These are phyloP conservation scores for Penicillium griseofulvum DNA, from an alignment of 2,329 filamentous ascomycete genomes.

Conservation along the genomic window DNA sequence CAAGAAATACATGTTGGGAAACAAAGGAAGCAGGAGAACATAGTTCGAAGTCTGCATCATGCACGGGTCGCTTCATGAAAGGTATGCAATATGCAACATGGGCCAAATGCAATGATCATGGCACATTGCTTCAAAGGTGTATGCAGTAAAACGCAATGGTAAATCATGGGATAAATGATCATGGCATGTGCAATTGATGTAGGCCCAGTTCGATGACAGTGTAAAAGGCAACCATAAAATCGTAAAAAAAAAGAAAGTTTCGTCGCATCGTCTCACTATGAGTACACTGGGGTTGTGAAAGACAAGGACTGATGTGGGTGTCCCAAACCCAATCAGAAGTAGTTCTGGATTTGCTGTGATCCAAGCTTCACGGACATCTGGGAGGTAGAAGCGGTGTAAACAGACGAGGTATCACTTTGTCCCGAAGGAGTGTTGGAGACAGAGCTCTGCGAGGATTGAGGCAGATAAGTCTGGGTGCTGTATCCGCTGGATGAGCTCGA, in stretches of 20 bases:
- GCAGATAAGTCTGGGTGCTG: constrained; percentile 25
- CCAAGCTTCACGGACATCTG: constrained; percentile 28
- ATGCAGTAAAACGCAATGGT: constrained; percentile 17
- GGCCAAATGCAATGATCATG: constrained; percentile 20
- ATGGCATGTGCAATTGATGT: constrained; percentile 18
- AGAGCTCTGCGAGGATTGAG: constrained; percentile 17
- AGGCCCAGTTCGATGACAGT: constrained; percentile 27
- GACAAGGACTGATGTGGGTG: constrained; percentile 19
- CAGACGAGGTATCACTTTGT: constrained; percentile 29
- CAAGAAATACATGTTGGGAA: background rate
- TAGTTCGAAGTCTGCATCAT: constrained; percentile 16
- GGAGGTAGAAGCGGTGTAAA: constrained; percentile 32
- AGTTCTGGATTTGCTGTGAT: constrained; percentile 32
- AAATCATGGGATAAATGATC: constrained; percentile 16
- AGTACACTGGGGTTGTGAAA: constrained; percentile 33
- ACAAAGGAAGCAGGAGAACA: constrained; percentile 6
- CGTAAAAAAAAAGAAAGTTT: constrained; percentile 15
- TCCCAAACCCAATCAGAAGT: constrained; percentile 29
- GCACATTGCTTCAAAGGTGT: constrained; percentile 21
- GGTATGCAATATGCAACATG: constrained; percentile 22
- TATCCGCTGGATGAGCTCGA: constrained; percentile 26
- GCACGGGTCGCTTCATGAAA: constrained; percentile 13
- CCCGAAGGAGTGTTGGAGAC: constrained; percentile 29
- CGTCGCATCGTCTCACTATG: constrained; percentile 41
- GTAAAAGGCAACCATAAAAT: constrained; percentile 25